phyloP scores from a whole-genome alignment of 192 early-diverging fungal genomes.

The Coemansia sp. region DNA sequence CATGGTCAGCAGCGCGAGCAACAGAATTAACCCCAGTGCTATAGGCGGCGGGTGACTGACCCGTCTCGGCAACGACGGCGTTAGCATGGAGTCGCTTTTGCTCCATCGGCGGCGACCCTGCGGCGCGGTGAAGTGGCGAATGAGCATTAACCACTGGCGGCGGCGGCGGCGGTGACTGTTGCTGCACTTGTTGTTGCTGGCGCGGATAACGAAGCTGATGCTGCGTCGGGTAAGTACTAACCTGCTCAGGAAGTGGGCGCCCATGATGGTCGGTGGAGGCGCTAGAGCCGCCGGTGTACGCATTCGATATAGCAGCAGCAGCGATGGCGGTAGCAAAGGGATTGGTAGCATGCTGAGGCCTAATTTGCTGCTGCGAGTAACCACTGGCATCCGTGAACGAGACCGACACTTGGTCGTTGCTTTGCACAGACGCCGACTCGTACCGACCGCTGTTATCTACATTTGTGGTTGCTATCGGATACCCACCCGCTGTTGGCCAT shows the following conservation, averaged over 20 bases:
- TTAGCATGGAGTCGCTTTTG: conserved; percentile 16
- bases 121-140: conserved; percentile 16
- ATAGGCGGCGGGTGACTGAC: conserved; percentile 1
- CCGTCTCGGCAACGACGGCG: conserved; percentile 1
- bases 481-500: conserved; percentile 17
- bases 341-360: conserved; percentile 16
- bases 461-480: conserved; percentile 18
- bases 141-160: conserved; percentile 32
- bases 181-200: conserved; percentile 11
- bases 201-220: neutral
- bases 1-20: conserved; percentile 24
- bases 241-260: conserved; percentile 14
- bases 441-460: conserved; percentile 22
- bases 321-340: conserved; percentile 10
- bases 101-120: conserved; percentile 34
- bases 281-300: conserved; percentile 11
- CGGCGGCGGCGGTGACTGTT: conserved; percentile 17
- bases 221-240: conserved; percentile 9
- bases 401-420: conserved; percentile 49
- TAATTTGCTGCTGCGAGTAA: conserved; percentile 39
- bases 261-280: conserved; percentile 17
- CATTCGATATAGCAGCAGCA: conserved; percentile 8
- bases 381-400: conserved; percentile 46
- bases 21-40: conserved; percentile 3
- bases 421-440: conserved; percentile 38